phyloP scores from a whole-genome alignment of 495 filamentous ascomycete species.

The Durotheca rogersii region DNA sequence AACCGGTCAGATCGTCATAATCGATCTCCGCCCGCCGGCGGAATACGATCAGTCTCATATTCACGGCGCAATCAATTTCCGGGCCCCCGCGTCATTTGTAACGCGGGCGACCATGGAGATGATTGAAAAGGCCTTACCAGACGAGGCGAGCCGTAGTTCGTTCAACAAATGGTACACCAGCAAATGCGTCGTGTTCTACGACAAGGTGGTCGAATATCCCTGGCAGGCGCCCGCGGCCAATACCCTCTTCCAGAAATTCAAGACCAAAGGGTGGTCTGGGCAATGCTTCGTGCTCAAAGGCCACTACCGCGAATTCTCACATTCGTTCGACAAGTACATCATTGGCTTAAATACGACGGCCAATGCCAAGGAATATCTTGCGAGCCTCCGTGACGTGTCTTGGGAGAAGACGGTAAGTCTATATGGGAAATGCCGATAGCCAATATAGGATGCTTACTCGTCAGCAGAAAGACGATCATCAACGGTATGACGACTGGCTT shows the following conservation, averaged over 20 bases:
- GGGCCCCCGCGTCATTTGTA: constrained; percentile 46
- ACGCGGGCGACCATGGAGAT: constrained; percentile 46
- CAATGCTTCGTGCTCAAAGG: constrained; percentile 52
- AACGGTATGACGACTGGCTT: constrained; percentile 42
- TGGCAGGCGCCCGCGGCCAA: constrained; percentile 51
- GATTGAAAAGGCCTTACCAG: constrained; percentile 49
- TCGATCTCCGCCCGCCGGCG: constrained; percentile 44
- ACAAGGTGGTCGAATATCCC: constrained; percentile 44
- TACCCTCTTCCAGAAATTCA: constrained; percentile 42
- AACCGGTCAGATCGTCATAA: constrained; percentile 44
- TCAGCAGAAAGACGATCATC: constrained; percentile 38
- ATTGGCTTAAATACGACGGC: constrained; percentile 42
- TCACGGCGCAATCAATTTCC: constrained; percentile 49
- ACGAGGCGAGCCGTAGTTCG: constrained; percentile 44
- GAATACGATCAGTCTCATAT: constrained; percentile 52
- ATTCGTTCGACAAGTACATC: constrained; percentile 49
- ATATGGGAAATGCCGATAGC: not conserved
- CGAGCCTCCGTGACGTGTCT: constrained; percentile 37
- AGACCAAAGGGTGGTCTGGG: constrained; percentile 44
- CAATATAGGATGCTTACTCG: constrained; percentile 5
- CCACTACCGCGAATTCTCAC: constrained; percentile 50
- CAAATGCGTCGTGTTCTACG: constrained; percentile 52
- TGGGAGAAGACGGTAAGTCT: constrained; percentile 35
- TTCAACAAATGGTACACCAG: constrained; percentile 48
- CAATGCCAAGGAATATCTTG: constrained; percentile 44